Evolutionary conservation across 345 rosid species (phyloP), one percentile per base, ranked within the genome.

Genomic region (Populus alba): DNA sequence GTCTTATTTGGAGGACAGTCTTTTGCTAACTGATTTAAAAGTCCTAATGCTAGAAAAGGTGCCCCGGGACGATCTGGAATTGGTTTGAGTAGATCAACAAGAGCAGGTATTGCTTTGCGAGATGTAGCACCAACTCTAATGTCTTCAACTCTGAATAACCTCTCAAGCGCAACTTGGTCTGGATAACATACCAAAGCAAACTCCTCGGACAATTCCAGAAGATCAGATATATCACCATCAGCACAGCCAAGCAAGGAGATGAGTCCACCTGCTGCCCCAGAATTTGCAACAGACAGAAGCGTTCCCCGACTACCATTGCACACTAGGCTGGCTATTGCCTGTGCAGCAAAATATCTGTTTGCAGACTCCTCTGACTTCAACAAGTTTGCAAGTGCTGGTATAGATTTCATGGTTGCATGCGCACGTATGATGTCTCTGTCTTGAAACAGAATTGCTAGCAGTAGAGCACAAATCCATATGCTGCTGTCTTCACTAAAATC

Each of bases 61-160:
- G 99, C 99, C 74, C 98, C 95, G 8, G 99, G 99, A 53, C 98
- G 98, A 85, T 92, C 99, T 65, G 99, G 99, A 87, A 97, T 97
- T 66, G 99, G 99, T 78, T 97, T 97, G 70, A 97, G 97, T 74
- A 97, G 90, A 83, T 97, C 99, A 78, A 97, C 99, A 69, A 97
- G 96, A 57, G 91, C 92, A 65, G 99, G 99, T 79, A 97, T 92
- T 66, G 98, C 92, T 86, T 97, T 97, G 59, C 99, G 89, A 74
- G 99, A 97, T 79, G 98, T 92, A 80, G 99, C 98, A 73, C 99
- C 99, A 72, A 88, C 86, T 84, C 99, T 94, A 72, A 97, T 94
- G 85, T 97, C 99, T 88, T 97, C 99, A 78, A 97, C 99, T 82
- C 97, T 91, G 82, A 97, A 97, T 86, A 97, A 87, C 83, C 98